A percentile compares a stretch with the other conserved stretches of the same genome.
Conservation (phyloP, 176 grass and related monocot species). For the Puccinellia tenuiflora region DNA sequence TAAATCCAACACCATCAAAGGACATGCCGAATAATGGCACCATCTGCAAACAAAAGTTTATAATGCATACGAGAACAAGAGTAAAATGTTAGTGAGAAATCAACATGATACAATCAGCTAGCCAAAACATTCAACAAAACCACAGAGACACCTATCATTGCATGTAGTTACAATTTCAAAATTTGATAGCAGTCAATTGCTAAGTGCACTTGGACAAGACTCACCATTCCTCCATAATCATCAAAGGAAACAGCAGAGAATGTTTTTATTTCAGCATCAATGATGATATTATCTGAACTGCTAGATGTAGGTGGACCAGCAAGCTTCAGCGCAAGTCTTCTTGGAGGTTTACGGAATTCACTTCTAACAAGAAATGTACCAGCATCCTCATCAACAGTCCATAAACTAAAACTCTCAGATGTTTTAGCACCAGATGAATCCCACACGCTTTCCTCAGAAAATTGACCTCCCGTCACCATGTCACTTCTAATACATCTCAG, state of each 20-base stretch:
- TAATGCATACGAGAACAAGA: slow-evolving; percentile 22
- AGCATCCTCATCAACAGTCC: slow-evolving; percentile 67
- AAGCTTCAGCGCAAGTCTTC: slow-evolving; percentile 77
- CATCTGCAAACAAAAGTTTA: slow-evolving; percentile 56
- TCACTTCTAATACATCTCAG: slow-evolving; percentile 90
- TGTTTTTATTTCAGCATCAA: slow-evolving; percentile 79
- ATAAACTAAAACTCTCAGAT: slow-evolving; percentile 82
- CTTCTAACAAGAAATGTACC: slow-evolving; percentile 95
- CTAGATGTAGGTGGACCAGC: slow-evolving; percentile 46
- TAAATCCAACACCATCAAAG: slow-evolving; percentile 67
- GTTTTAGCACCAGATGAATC: slow-evolving; percentile 63
- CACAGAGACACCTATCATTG: not conserved
- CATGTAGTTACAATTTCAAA: slow-evolving; percentile 11
- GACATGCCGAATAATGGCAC: slow-evolving; percentile 82
- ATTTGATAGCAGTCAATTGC: not conserved
- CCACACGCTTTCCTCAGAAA: slow-evolving; percentile 82
- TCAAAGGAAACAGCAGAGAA: slow-evolving; percentile 91
- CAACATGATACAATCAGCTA: slow-evolving; percentile 13
- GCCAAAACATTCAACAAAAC: not conserved
- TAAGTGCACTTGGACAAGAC: slow-evolving; percentile 17
- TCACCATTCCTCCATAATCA: slow-evolving; percentile 96
- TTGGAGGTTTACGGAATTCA: slow-evolving; percentile 68
- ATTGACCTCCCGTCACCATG: slow-evolving; percentile 82
- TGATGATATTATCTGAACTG: slow-evolving; percentile 68
- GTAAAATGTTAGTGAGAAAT: not conserved